Evolutionary conservation across 305 asterid genomes (phyloP).

Genomic region (Fraxinus velutina): DNA sequence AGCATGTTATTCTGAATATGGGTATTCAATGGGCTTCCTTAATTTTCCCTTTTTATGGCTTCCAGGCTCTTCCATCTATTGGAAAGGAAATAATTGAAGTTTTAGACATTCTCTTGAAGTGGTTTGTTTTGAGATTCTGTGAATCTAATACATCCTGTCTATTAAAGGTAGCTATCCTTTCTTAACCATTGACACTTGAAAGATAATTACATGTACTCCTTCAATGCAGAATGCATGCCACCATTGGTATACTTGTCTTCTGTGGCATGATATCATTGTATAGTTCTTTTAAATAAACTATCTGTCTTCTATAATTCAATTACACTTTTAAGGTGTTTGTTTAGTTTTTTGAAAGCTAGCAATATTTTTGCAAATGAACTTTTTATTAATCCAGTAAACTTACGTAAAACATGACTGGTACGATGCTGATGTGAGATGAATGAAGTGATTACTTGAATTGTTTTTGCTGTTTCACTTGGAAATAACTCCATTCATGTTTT

Average conservation of each 20-base stretch:
- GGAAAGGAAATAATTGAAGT: slow-evolving; percentile 79
- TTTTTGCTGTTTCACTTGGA: background rate
- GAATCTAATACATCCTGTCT: slow-evolving; percentile 94
- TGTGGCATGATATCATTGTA: background rate
- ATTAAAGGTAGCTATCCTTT: slow-evolving; percentile 52
- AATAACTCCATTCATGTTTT: slow-evolving; percentile 15
- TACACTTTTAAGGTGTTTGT: background rate
- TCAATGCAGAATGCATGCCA: background rate
- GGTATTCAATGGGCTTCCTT: slow-evolving; percentile 19
- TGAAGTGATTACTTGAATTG: background rate
- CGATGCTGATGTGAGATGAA: background rate
- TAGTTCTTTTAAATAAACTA: background rate
- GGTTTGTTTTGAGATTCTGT: slow-evolving; percentile 90
- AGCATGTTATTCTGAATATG: slow-evolving; percentile 15
- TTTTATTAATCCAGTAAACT: background rate
- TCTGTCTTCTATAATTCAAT: background rate
- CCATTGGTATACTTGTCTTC: background rate
- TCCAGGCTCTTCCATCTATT: slow-evolving; percentile 81
- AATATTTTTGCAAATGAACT: background rate
- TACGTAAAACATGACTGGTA: background rate
- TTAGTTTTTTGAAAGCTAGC: background rate
- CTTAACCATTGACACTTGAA: background rate
- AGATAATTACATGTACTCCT: background rate
- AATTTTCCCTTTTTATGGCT: slow-evolving; percentile 24
- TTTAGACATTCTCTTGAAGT: slow-evolving; percentile 74